Evolutionary conservation across 305 asterid genomes (phyloP).

Genomic region (Fraxinus platypoda): DNA sequence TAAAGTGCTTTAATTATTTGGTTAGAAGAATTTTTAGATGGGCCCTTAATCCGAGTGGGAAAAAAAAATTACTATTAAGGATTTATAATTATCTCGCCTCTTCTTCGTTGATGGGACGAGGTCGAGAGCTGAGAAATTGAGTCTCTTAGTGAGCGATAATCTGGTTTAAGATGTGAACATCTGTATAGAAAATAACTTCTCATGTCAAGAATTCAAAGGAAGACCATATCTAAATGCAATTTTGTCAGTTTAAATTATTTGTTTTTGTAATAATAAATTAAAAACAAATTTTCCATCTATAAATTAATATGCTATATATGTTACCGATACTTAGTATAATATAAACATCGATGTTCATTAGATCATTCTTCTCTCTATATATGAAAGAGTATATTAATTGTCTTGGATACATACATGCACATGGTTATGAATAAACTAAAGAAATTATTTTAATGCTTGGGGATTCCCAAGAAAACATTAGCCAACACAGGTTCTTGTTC

Average conservation of each 20-base stretch:
- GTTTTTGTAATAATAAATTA: not conserved
- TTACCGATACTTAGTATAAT: too few species aligned
- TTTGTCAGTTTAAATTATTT: not conserved
- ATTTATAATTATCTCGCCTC: too few species aligned
- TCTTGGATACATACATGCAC: not conserved
- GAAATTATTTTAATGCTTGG: not conserved
- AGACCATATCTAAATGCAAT: not conserved
- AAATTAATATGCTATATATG: not conserved
- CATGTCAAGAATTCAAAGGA: not conserved
- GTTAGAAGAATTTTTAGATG: not conserved
- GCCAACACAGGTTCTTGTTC: not conserved
- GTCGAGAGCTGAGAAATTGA: too few species aligned
- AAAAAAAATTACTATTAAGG: not conserved
- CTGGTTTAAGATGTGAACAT: not conserved
- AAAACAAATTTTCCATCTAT: not conserved
- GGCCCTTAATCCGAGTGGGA: not conserved
- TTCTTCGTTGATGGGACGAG: too few species aligned
- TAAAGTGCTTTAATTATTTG: not conserved
- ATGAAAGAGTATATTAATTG: not conserved
- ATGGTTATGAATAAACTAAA: not conserved
- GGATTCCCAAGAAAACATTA: not conserved
- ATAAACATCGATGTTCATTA: too few species aligned
- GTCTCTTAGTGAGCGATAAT: not conserved
- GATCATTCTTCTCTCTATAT: not conserved
- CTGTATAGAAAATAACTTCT: not conserved